phyloP scores from a whole-genome alignment of 805 yeast species.

The Ogataea pini region DNA sequence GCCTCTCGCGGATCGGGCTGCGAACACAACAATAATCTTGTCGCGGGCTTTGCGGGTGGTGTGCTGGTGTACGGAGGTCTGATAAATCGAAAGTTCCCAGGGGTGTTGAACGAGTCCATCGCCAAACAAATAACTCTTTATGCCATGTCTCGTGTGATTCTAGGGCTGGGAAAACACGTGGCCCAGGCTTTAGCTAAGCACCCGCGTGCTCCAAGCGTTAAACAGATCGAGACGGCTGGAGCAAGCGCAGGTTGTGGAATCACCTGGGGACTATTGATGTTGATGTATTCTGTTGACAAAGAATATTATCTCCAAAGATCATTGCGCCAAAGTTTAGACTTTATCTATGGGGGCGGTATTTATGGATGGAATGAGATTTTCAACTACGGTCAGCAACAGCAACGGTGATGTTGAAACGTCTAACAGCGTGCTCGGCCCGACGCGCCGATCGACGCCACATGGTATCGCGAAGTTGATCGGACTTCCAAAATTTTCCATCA shows the following conservation, averaged over 20 bases:
- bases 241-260: constrained; percentile 66
- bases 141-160: constrained; percentile 64
- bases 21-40: constrained; percentile 20
- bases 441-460: constrained; percentile 1
- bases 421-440: no score
- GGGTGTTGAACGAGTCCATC: constrained; percentile 36
- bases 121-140: constrained; percentile 76
- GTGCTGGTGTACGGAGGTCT: constrained; percentile 34
- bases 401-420: not conserved
- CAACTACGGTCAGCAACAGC: constrained; percentile 18
- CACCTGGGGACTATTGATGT: constrained; percentile 76
- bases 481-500: no score
- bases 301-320: constrained; percentile 58
- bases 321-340: constrained; percentile 67
- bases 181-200: constrained; percentile 29
- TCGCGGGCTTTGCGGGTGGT: constrained; percentile 36
- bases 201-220: not conserved
- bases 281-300: constrained; percentile 63
- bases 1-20: not conserved
- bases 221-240: constrained; percentile 33
- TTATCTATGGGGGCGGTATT: constrained; percentile 63
- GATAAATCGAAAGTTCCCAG: constrained; percentile 13
- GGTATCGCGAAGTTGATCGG: no score
- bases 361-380: constrained; percentile 34
- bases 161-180: constrained; percentile 59